Evolutionary conservation across 495 filamentous ascomycete genomes (phyloP), one percentile per base, ranked within the genome.

Genomic region (Hypoxylon trugodes): DNA sequence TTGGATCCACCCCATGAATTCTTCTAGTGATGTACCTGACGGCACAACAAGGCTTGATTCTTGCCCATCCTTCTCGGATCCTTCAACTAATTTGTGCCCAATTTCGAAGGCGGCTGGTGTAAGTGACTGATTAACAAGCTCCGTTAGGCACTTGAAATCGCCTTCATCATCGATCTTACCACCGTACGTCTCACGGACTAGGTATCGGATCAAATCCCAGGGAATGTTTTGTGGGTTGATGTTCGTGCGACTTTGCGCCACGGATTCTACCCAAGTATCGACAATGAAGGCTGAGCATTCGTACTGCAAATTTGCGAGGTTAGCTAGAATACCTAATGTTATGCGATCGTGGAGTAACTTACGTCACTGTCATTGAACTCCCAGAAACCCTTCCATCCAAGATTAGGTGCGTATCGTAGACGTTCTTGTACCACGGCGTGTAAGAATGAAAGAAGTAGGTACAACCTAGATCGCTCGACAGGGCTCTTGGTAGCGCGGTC

Each of bases 341-440:
- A 26, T n/a, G 19, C 47, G 38, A 15, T 25, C 8, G 10, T 19
- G 25, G 46, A 40, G 52, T 57, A 46, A 85, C 93, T 89, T 85
- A 97, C 93, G 77, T 98, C 95, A 65, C 93, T 96, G 74, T 99
- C 95, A 71, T 99, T 99, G 73, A 99, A 99, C 78, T 99, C 95
- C 95, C 95, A 99, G 83, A 96, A 96, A 53, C 92, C 91, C 80
- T 96, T 96, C 95, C 96, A 98, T 48, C 95, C 95, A 52, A 99
- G 83, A 47, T 84, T 95, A 1, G 95, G 96, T 15, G 93, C 94
- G 70, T 99, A 99, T 56, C 95, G 90, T 61, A 99, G 81, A 67
- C 95, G 82, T 74, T 99, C 95, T 75, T 99, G 95, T 25, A 99
- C 85, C 9, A 99, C 94, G 9, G 96, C 95, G 69, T 99, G 95